Evolutionary conservation across 805 yeast genomes (phyloP), one percentile per base, ranked within the genome.

Genomic region (Suhomyces xylopsoci): DNA sequence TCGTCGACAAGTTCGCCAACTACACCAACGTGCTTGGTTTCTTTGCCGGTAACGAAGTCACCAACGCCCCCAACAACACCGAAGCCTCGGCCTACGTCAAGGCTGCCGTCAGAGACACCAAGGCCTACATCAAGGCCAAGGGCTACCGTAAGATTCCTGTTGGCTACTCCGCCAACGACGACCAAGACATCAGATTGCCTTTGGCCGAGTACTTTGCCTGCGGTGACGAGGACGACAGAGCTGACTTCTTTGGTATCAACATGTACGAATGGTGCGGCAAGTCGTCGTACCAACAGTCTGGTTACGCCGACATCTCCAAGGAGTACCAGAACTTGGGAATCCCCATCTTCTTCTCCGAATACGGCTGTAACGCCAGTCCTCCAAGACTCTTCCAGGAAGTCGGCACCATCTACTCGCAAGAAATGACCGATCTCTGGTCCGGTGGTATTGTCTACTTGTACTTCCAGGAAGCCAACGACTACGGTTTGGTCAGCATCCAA

Each of bases 371-470:
- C 71, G 76, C 66, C 55, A 86, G 82, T 54, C 59, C 61, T 42
- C 93, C 93, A 73, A 84, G 93, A 82, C 67, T 69, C 58, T 88
- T 88, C 81, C 76, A 82, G 53, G 93, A 87, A 72, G 88, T 88
- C 58, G 81, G 73, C 44, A 78, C 90, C 54, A 64, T 88, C 40
- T 88, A 80, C 73, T 75, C 85, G 58, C 66, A 68, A 48, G 76
- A 87, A 40, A 88, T 88, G 96, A 87, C 91, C 58, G 87, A 79
- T 68, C 86, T 86, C 55, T 88, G 93, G 94, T 87, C 93, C 48
- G 93, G 96, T 74, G 96, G 93, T 81, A 87, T 88, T 65, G 93
- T 87, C 51, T 88, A 87, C 77, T 83, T 87, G 92, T 88, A 87
- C 75, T 88, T 82, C 73, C 80, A 88, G 75, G 93, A 88, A 76